phyloP scores from a whole-genome alignment of 352 stramenopile species.

The Globisporangium perplexum region DNA sequence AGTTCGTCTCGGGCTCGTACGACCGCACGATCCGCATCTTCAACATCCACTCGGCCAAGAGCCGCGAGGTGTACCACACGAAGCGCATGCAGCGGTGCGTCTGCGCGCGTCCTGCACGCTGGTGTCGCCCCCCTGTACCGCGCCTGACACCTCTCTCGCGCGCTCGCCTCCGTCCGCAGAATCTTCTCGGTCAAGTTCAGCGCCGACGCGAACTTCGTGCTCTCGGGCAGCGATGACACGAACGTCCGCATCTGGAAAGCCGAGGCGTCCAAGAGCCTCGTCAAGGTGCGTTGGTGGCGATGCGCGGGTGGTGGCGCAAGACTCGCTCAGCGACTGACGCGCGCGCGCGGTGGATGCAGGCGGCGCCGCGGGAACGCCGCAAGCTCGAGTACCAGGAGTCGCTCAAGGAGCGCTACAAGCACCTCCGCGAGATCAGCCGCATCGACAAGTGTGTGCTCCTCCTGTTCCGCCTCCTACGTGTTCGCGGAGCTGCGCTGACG shows the following conservation, averaged over 20 bases:
- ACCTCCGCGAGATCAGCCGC: conserved; percentile 94
- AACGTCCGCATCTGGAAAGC: conserved; percentile 99
- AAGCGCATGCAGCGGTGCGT: conserved; percentile 97
- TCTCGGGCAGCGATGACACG: conserved; percentile 98
- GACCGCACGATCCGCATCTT: conserved; percentile 99
- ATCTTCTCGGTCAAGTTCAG: conserved; percentile 88
- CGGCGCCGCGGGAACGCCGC: conserved; percentile 70
- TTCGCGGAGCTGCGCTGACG: neutral
- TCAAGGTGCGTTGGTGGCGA: conserved; percentile 55
- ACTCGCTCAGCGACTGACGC: neutral
- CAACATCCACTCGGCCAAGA: conserved; percentile 76
- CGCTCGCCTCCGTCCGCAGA: conserved; percentile 11
- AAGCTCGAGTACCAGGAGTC: conserved; percentile 96
- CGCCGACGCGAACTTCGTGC: conserved; percentile 92
- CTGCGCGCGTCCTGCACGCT: neutral
- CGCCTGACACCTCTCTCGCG: neutral
- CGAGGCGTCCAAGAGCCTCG: conserved; percentile 91
- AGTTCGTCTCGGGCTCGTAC: conserved; percentile 98
- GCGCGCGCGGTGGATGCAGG: conserved; percentile 14
- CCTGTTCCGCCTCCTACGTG: conserved; percentile 6
- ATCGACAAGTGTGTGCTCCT: conserved; percentile 72
- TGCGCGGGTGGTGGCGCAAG: neutral
- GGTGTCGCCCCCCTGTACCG: neutral
- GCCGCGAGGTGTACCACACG: conserved; percentile 95
- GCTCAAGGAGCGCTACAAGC: conserved; percentile 94